Evolutionary conservation across 306 rosid genomes (phyloP), one percentile per base, ranked within the genome.

Genomic region (Pyrus bretschneideri): DNA sequence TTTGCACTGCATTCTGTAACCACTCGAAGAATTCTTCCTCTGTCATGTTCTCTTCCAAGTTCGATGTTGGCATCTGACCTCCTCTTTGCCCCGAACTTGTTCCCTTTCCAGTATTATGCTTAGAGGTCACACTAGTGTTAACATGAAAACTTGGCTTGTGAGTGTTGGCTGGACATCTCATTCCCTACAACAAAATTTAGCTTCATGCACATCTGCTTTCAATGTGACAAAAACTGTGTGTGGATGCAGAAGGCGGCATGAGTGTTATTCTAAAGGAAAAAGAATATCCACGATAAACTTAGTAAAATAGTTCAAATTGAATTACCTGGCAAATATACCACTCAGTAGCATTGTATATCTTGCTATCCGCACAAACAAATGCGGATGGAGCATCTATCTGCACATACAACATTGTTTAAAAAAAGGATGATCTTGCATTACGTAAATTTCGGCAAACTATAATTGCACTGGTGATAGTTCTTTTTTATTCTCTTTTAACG

Each of bases 281-380:
- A 67, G 40, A 23, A 35, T 44, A 21, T 54, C 54, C 14, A 9
- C 40, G 68, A 58, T 59, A 71, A 38, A 70, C 27, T 38, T 12
- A 35, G 11, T 25, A 46, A 35, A 40, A 27, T 45, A 62, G 49
- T 40, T 65, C 66, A 40, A 73, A 51, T 44, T 71, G 60, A 49
- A 57, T 87, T 84, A 94, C 99, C 99, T 92, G 99, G 87, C 99
- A 96, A 71, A 85, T 88, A 84, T 92, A 96, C 99, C 99, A 96
- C 87, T 85, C 99, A 4, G 93, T 91, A 70, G 99, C 99, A 85
- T 96, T 60, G 76, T 90, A 96, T 83, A 96, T 86, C 85, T 69
- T 83, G 96, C 97, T 87, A 87, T 93, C 98, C 27, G 98, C 96
- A 64, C 99, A 96, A 51, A 96, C 93, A 59, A 81, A 96, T 46